Evolutionary conservation across 2,329 filamentous ascomycete genomes (phyloP).

Genomic region (Colletotrichum falcatum): DNA sequence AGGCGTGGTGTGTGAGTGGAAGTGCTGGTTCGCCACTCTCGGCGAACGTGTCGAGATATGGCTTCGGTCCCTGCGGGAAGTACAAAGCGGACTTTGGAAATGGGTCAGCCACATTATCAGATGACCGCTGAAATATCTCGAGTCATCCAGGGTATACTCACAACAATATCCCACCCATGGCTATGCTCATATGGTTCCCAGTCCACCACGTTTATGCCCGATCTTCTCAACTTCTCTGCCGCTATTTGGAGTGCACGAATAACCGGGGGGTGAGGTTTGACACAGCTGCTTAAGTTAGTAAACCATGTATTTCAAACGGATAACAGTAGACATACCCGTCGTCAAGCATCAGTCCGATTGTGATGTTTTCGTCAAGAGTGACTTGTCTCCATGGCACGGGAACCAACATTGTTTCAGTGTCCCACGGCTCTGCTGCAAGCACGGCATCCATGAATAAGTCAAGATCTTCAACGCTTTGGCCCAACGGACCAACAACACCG

Average conservation of each 20-base stretch:
- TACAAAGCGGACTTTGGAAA: conserved; percentile 15
- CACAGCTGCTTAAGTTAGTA: not conserved
- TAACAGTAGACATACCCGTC: conserved; percentile 66
- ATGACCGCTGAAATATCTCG: not conserved
- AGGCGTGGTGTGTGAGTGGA: conserved; percentile 15
- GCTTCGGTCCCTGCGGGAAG: conserved; percentile 22
- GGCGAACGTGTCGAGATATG: conserved; percentile 25
- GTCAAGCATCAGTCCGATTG: conserved; percentile 72
- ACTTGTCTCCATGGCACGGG: conserved; percentile 67
- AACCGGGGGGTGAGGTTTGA: conserved; percentile 72
- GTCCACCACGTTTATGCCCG: conserved; percentile 65
- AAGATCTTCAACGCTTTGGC: conserved; percentile 65
- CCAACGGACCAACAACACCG: conserved; percentile 73
- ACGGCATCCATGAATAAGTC: conserved; percentile 65
- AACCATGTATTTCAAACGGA: rapidly evolving
- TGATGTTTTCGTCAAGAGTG: conserved; percentile 55
- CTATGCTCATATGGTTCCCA: conserved; percentile 60
- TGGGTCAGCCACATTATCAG: not conserved
- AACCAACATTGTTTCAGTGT: conserved; percentile 65
- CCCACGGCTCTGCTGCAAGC: conserved; percentile 66
- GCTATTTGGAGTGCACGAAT: conserved; percentile 65
- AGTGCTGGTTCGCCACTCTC: conserved; percentile 26
- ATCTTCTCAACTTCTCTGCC: conserved; percentile 53
- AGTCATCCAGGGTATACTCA: not conserved
- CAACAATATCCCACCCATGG: conserved; percentile 15